Conservation (phyloP, 441 rosid genomes). For the Mallotus repandus region DNA sequence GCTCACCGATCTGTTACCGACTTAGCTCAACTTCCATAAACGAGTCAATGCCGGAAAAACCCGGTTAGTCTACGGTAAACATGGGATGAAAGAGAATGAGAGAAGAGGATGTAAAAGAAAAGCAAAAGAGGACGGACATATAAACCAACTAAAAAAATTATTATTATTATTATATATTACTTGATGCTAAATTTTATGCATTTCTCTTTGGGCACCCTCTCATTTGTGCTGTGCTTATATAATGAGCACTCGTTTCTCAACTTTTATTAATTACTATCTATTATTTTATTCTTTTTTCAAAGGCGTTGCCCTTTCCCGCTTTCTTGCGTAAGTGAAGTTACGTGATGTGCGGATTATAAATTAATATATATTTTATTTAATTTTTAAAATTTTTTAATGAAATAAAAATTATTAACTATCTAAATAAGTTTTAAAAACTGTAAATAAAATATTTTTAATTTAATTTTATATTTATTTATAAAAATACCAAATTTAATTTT, state of each 20-base stretch:
- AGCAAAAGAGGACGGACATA: too few relatives aligned
- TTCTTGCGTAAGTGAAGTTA: too few relatives aligned
- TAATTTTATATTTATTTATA: too few relatives aligned
- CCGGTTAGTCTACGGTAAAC: constrained; percentile 33
- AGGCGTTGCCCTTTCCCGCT: too few relatives aligned
- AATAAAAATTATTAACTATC: too few relatives aligned
- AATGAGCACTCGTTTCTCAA: not conserved
- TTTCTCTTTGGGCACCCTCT: constrained; percentile 2
- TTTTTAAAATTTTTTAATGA: too few relatives aligned
- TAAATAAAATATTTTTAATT: too few relatives aligned
- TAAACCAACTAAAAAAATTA: too few relatives aligned
- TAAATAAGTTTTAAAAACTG: too few relatives aligned
- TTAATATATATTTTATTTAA: too few relatives aligned
- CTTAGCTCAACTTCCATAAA: constrained; percentile 31
- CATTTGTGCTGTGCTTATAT: not conserved
- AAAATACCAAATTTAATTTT: too few relatives aligned
- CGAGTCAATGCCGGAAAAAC: constrained; percentile 58
- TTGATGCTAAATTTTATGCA: constrained; percentile 5
- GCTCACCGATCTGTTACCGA: constrained; percentile 51
- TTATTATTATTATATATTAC: not conserved
- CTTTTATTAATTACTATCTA: not conserved
- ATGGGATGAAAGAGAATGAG: constrained; percentile 6
- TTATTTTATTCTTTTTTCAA: not conserved
- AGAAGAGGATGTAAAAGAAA: constrained; percentile 19
- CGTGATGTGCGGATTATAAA: too few relatives aligned